Evolutionary conservation across 495 filamentous ascomycete genomes (phyloP), one percentile per base, ranked within the genome.

Genomic region (Annulohypoxylon moriforme): DNA sequence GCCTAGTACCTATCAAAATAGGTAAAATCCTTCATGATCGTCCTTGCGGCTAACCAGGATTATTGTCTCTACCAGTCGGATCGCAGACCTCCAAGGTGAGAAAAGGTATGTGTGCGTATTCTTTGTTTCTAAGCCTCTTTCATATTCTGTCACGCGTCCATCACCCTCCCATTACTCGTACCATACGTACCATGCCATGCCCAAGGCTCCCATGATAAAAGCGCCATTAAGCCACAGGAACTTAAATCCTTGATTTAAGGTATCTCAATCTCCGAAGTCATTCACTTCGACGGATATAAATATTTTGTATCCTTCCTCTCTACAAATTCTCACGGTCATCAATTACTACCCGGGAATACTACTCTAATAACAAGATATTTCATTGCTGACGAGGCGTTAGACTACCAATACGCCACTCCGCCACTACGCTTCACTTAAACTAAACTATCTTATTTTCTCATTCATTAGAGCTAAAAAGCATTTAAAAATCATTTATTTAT

Each of bases 51-150:
- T 38, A 60, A 63, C 60, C 27, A 49, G 60, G 50, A 38, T 42
- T 38, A 16, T 10, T 11, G 20, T 38, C n/a, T 60, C 36, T 24
- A 22, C 64, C 64, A 68, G 64, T 64, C 40, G 31, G 60, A 64
- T 64, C 59, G 33, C 59, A 67, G 33, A 24, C 60, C n/a, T 52
- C 34, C 42, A 22, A 68, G 65, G 70, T 58, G 47, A 73, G 69
- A 60, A 61, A 27, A 62, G 55, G 31, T 56, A 34, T 34, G 58
- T 55, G 60, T 5, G 40, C 31, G 10, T 64, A 14, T 71, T 50
- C 64, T 73, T 63, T 68, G 61, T 65, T 42, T 52, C 47, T 29
- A 36, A 64, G 27, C 55, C 60, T 52, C 47, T 68, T 73, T 65
- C 11, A 73, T 58, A n/a, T 9, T 20, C 10, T 25, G 60, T 68